Conservation (phyloP, 2,329 filamentous ascomycete species). For the Fusarium cicatricum region DNA sequence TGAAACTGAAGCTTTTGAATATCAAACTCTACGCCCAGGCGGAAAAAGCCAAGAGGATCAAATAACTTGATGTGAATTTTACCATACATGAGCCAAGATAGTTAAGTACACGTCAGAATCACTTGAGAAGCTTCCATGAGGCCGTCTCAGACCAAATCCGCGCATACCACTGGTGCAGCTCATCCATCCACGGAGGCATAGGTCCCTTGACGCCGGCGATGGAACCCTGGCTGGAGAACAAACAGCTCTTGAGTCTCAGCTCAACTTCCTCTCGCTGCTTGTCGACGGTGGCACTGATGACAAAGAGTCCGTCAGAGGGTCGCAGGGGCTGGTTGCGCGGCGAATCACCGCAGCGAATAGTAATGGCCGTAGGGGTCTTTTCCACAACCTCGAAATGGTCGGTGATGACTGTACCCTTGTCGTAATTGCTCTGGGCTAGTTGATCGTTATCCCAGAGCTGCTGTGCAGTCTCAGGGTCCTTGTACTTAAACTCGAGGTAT, state of each 20-base stretch:
- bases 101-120: not conserved
- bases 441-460: slow-evolving; percentile 69
- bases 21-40: too few species aligned
- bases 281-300: slow-evolving; percentile 69
- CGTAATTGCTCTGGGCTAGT: slow-evolving; percentile 64
- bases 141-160: slow-evolving; percentile 51
- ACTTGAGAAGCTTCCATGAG: slow-evolving; percentile 49
- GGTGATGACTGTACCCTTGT: slow-evolving; percentile 69
- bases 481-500: slow-evolving; percentile 67
- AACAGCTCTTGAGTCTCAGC: slow-evolving; percentile 69
- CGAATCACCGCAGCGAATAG: slow-evolving; percentile 72
- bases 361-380: slow-evolving; percentile 66
- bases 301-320: slow-evolving; percentile 70
- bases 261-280: slow-evolving; percentile 66
- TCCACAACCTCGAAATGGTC: slow-evolving; percentile 78
- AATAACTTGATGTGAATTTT: not conserved
- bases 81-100: not conserved
- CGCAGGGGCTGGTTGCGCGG: slow-evolving; percentile 65
- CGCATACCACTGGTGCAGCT: slow-evolving; percentile 53
- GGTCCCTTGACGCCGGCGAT: slow-evolving; percentile 46
- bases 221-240: slow-evolving; percentile 59
- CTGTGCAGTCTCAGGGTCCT: slow-evolving; percentile 60
- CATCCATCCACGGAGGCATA: slow-evolving; percentile 42
- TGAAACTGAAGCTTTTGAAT: too few species aligned
- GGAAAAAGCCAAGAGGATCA: not conserved